Base-by-base conservation (phyloP, 2,329 filamentous ascomycete species). In the Hypoxylon sp. region DNA sequence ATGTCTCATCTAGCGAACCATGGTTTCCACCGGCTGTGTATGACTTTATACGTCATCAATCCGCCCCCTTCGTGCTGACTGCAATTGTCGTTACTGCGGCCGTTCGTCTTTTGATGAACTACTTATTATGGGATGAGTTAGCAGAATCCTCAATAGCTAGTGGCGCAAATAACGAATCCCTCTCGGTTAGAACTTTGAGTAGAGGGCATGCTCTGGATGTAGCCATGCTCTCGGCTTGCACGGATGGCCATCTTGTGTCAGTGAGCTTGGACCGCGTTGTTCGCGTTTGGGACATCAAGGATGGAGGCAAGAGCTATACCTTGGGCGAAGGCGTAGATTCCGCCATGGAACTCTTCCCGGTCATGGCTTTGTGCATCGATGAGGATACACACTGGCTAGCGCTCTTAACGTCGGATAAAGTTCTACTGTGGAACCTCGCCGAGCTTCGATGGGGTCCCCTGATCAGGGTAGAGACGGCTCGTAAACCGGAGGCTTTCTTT, bases 51-150 rank as follows among this genome's bases (percentile, higher is more conserved):
- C 81, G 85, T 49, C 82, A 89, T 64, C 85, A 89, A 58, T 77
- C 84, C 2, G 77, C 77, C 1, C 84, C 85, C 1, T 91, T 92
- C 59, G 70, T 89, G 5, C 79, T 91, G 6, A 84, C 87, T 11
- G 79, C 92, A 3, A 75, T 92, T 0, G 82, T 91, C 20, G 77
- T 88, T 2, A 80, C 90, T 15, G 87, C 87, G 7, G 85, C 85
- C 17, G 84, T 94, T 24, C 87, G 87, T 1, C 77, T 93, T 6
- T 80, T 94, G 6, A 91, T 92, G 80, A 92, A 89, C 65, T 91
- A 91, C 70, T 80, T 94, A 5, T 79, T 94, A 0, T 91, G 87
- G 84, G 88, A 89, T 60, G 87, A 90, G 56, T 78, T 83, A 58
- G 76, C 78, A 6, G 76, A 81, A 19, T 78, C 78, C 13, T 80